Conservation (phyloP, 331 rosid genomes). For the Pyrus hybrid region DNA sequence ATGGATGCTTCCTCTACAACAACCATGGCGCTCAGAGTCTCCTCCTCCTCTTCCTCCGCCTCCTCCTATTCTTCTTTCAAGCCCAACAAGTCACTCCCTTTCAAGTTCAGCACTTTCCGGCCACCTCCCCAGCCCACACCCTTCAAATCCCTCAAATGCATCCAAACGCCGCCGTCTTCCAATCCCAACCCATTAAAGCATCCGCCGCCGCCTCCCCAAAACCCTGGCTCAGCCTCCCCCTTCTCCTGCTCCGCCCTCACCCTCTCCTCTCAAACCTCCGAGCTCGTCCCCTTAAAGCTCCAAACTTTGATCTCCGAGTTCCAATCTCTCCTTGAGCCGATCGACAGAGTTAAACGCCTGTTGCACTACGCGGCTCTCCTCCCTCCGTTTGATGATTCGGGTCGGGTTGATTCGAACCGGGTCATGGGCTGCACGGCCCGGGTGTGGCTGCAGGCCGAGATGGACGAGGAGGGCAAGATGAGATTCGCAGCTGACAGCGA, state of each 20-base stretch:
- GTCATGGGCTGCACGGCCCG: conserved; percentile 96
- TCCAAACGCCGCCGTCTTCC: conserved; percentile 12
- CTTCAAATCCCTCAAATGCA: conserved; percentile 30
- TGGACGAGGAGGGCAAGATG: conserved; percentile 61
- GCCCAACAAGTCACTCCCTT: neutral
- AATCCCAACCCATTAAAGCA: conserved; percentile 5
- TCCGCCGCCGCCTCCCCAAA: conserved; percentile 1
- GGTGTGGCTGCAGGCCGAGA: conserved; percentile 67
- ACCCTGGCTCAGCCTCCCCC: conserved; percentile 1
- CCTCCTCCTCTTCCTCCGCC: conserved; percentile 14
- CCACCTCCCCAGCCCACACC: conserved; percentile 6
- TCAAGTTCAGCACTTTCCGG: conserved; percentile 18
- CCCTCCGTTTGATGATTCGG: conserved; percentile 29
- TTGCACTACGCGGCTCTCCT: conserved; percentile 44
- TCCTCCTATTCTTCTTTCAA: conserved; percentile 21
- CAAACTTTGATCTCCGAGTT: conserved; percentile 47
- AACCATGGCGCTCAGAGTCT: conserved; percentile 32
- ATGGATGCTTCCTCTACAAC: conserved; percentile 34
- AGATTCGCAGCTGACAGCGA: conserved; percentile 73
- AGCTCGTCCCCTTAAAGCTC: conserved; percentile 37
- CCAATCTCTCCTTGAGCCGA: conserved; percentile 40
- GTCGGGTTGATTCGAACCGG: conserved; percentile 57
- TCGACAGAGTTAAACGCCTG: conserved; percentile 65
- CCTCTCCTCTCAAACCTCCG: conserved; percentile 22
- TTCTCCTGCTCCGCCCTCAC: conserved; percentile 44